Conservation (phyloP, 306 rosid species). For the Cicer cuneatum region DNA sequence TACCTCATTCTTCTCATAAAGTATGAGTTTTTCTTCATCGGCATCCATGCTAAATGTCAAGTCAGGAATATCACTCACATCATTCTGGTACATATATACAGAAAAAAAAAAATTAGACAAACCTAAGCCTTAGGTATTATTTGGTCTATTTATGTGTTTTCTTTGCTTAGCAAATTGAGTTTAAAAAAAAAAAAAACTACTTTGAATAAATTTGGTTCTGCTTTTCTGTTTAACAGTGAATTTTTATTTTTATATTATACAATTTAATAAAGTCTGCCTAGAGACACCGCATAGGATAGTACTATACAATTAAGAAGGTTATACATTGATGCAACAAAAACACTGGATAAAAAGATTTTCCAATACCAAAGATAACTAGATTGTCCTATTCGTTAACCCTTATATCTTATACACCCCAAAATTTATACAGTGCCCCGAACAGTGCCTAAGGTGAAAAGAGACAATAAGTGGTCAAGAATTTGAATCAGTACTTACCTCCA, state of each 20-base stretch:
- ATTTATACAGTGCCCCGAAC: neutral
- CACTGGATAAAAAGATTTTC: slow-evolving; percentile 1
- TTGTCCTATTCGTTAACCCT: neutral
- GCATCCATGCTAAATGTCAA: slow-evolving; percentile 99
- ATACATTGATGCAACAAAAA: neutral
- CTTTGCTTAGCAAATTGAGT: no score
- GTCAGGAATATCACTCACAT: slow-evolving; percentile 89
- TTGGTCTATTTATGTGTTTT: no score
- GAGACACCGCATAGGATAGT: neutral
- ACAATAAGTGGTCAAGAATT: slow-evolving; percentile 25
- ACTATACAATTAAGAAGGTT: neutral
- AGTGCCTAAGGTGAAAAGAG: neutral
- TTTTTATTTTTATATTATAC: neutral
- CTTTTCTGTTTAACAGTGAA: neutral
- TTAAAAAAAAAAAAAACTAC: no score
- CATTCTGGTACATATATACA: slow-evolving; percentile 61
- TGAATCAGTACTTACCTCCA: slow-evolving; percentile 73
- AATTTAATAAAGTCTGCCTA: neutral
- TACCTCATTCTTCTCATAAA: slow-evolving; percentile 94
- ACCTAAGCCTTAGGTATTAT: no score
- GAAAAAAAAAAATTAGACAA: slow-evolving; percentile 28
- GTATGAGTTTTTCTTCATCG: slow-evolving; percentile 95
- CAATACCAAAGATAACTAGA: neutral
- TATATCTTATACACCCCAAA: slow-evolving; percentile 4
- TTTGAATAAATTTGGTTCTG: no score